Base-by-base conservation (phyloP, 441 rosid species). In the Croton laevigatus region DNA sequence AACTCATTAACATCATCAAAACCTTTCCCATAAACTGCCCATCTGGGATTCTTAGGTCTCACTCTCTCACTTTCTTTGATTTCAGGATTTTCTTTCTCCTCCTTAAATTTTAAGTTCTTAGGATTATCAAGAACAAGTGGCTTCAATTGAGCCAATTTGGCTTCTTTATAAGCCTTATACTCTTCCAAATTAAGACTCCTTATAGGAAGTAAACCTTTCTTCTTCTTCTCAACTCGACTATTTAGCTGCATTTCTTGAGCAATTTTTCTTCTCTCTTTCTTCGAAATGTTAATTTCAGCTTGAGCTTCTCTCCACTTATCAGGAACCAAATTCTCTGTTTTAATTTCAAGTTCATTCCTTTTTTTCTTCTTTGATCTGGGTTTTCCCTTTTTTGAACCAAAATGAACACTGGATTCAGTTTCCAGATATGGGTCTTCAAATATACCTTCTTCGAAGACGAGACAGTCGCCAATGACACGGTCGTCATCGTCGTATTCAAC, bases 21-120 rank as follows among this genome's bases (percentile, higher is more conserved):
- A 16, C 98, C 95, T 76, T 71, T 88, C 27, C 98, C 97, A 67
- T 90, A 94, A 53, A 91, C 98, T 0, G 91, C 97, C 97, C 97
- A 87, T 73, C 89, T 90, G 3, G 97, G 97, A 67, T 90, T 89
- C 84, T 80, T 90, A 2, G 97, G 90, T 4, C 79, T 82, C 62
- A 79, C 91, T 45, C 97, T 82, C 74, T 87, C 87, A 66, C 42
- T 37, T 36, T 36, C 73, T 34, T 19, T 70, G 61, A 55, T 61
- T 53, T 66, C 81, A 14, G 10, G 75, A 54, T 61, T 81, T 60
- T 62, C 70, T 27, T 64, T 75, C 6, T 57, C 71, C 45, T 64
- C 73, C 51, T 72, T 72, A 3, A 51, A 78, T 11, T 62, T 61
- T 66, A 79, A 83, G 38, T 38, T 74, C 17, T 73, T 62, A 14